phyloP scores from a whole-genome alignment of 1,284 basidiomycete species.

The Cronartium quercuum region DNA sequence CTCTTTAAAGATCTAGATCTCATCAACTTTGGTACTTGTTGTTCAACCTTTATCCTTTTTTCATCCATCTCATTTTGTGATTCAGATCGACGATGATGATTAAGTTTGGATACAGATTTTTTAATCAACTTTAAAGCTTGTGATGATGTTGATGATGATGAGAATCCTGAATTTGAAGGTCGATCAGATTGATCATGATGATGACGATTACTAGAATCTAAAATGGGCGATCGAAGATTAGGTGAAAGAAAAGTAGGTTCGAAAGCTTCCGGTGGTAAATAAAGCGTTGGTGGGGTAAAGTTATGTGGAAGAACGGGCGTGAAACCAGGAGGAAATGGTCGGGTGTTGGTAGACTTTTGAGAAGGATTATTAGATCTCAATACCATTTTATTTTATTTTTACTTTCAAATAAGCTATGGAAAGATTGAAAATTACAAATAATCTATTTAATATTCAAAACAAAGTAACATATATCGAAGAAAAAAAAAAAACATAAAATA shows the following conservation, averaged over 20 bases:
- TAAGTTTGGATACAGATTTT: not conserved
- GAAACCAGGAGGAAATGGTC: not conserved
- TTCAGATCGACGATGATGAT: not conserved
- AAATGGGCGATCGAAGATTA: not conserved
- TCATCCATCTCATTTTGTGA: not conserved
- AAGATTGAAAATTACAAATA: too few relatives aligned
- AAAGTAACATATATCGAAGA: too few relatives aligned
- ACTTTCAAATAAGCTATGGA: too few relatives aligned
- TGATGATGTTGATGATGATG: not conserved
- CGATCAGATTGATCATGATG: not conserved
- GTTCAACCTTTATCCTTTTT: not conserved
- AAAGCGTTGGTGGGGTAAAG: not conserved
- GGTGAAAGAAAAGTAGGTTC: not conserved
- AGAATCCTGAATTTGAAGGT: not conserved
- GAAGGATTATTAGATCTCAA: too few relatives aligned
- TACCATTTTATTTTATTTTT: too few relatives aligned
- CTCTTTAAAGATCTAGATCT: not conserved
- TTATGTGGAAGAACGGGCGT: not conserved
- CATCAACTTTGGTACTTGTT: not conserved
- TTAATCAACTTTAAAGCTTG: not conserved
- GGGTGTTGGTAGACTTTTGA: too few relatives aligned
- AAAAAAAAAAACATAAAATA: too few relatives aligned
- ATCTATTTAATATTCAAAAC: too few relatives aligned
- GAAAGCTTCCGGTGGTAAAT: not conserved
- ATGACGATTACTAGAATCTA: not conserved